Base-by-base conservation (phyloP, 2,329 filamentous ascomycete species). In the Trichoderma simmonsii region DNA sequence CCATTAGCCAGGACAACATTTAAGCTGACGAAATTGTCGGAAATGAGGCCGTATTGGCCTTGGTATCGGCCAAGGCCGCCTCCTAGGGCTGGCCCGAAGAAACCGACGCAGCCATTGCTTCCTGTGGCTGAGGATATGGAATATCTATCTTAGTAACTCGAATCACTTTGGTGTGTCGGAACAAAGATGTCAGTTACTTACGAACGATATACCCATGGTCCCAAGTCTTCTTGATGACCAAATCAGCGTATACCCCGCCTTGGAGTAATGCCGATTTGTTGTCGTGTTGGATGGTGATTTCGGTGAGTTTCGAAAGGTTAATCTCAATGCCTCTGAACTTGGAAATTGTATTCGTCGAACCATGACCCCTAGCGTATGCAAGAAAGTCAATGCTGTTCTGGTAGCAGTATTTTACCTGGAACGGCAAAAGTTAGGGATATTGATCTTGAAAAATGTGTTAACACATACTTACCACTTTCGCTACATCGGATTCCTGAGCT, bases 1-100 rank as follows among this genome's bases (percentile, higher is more conserved):
- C 81, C 80, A 36, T 80, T 75, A 26, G 81, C 76, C 6, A 79
- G 73, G 6, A 82, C 81, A 1, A 82, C 74, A 21, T 80, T 76
- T 26, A 79, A 71, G 0, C 77, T 79, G 30, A 81, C 51, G 36
- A 82, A 77, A 39, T 81, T 79, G 70, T 83, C 82, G 6, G 78
- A 76, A 14, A 78, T 76, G 6, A 79, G 72, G n/a, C 79, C 79
- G 30, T 79, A 74, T 32, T 75, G 74, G 18, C 78, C 77, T 56
- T 81, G 77, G 1, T 78, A 75, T 66, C 77, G 76, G 2, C 79
- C 79, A 30, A 79, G 78, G 5, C 79, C 79, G 12, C 79, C 79
- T 2, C 79, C 79, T 1, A 81, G 77, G 0, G 70, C 77, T 4
- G 78, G 77, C 1, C 78, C 79, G 28, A 79, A 74, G 39, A 80